Conservation (phyloP, 306 rosid species). For the Betula pendula region DNA sequence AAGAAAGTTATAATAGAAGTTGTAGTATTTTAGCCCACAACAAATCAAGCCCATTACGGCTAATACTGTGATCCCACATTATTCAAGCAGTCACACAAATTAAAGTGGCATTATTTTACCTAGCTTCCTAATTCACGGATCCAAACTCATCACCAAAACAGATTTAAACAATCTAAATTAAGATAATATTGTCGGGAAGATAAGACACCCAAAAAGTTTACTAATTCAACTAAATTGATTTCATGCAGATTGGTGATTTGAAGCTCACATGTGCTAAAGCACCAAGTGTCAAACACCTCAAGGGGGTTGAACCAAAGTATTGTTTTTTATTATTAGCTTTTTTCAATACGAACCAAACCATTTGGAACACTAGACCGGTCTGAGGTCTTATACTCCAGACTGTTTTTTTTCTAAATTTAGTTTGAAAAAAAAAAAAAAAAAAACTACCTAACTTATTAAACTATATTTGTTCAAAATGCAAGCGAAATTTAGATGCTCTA, state of each 20-base stretch:
- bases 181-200: conserved; percentile 13
- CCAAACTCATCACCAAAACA: background rate
- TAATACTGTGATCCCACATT: conserved; percentile 14
- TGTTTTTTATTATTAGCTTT: background rate
- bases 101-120: background rate
- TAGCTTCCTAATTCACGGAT: conserved; percentile 19
- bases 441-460: too few relatives aligned
- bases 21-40: conserved; percentile 9
- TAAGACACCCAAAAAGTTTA: conserved; percentile 19
- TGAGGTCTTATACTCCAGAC: too few relatives aligned
- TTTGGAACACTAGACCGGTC: background rate
- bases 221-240: background rate
- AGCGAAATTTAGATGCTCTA: too few relatives aligned
- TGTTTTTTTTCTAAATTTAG: too few relatives aligned
- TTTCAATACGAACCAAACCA: background rate
- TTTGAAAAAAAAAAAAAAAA: too few relatives aligned
- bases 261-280: background rate
- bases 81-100: conserved; percentile 25
- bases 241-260: background rate
- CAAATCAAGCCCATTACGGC: conserved; percentile 10
- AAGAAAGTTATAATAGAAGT: too few relatives aligned
- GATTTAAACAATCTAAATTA: background rate
- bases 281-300: background rate
- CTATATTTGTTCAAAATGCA: too few relatives aligned
- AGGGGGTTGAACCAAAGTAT: background rate